A percentile compares a stretch with the other conserved stretches of the same genome.
Conservation (phyloP, 176 grass and related monocot species). For the Chrysopogon serrulatus region DNA sequence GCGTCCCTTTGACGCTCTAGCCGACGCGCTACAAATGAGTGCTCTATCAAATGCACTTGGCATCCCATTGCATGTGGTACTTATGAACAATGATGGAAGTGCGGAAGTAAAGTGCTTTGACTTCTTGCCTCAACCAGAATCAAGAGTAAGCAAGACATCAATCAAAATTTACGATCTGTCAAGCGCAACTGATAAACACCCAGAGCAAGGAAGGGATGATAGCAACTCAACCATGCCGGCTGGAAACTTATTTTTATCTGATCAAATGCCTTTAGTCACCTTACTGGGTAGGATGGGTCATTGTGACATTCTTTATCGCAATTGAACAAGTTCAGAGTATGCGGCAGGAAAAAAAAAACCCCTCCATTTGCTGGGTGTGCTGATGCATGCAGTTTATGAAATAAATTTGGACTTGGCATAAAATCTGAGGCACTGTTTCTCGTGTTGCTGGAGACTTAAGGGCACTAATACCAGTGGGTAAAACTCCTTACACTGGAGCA, state of each 20-base stretch:
- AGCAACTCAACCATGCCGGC: not conserved
- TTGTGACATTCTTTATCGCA: not conserved
- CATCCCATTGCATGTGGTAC: constrained; percentile 1
- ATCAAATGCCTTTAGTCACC: not conserved
- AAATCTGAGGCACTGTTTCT: not conserved
- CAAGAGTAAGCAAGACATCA: not conserved
- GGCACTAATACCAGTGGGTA: not conserved
- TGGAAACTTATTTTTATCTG: not conserved
- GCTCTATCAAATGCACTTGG: constrained; percentile 25
- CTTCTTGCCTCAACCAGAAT: not conserved
- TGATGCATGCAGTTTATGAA: not conserved
- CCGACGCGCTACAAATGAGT: not conserved
- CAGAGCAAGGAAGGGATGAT: not conserved
- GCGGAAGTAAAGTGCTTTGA: not conserved
- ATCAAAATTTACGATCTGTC: not conserved
- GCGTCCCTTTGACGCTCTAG: not conserved
- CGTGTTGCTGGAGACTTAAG: not conserved
- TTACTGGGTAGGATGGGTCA: not conserved
- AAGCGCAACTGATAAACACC: not conserved
- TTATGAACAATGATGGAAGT: not conserved
- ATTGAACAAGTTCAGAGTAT: not conserved
- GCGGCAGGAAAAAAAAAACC: not conserved
- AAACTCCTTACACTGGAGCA: not conserved
- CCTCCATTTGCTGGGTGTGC: not conserved
- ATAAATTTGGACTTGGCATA: not conserved